These are phyloP conservation scores for Rhizopus sp. DNA, from an alignment of 371 early-diverging fungal species.

Conservation along the genomic window DNA sequence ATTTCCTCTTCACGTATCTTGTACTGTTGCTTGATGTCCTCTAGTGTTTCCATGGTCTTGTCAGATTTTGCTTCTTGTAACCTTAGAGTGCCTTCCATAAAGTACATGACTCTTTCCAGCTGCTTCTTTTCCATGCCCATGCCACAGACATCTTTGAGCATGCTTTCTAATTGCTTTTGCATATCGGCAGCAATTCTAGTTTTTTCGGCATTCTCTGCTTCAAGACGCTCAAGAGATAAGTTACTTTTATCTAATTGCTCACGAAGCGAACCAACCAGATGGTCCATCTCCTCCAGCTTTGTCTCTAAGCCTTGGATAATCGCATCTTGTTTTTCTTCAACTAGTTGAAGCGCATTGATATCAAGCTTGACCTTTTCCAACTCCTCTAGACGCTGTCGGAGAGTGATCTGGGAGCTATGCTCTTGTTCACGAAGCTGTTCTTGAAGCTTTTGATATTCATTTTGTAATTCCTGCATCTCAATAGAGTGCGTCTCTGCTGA, in stretches of 20 bases:
- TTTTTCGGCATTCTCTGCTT: conserved; percentile 30
- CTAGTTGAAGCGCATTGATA: conserved; percentile 20
- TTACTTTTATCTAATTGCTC: conserved; percentile 35
- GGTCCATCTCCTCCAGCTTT: conserved; percentile 43
- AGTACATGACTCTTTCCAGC: conserved; percentile 30
- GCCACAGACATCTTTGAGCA: conserved; percentile 32
- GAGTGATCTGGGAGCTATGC: conserved; percentile 18
- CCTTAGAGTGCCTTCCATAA: conserved; percentile 36
- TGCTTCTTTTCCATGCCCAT: conserved; percentile 39
- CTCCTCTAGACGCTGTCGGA: conserved; percentile 30
- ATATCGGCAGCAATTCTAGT: conserved; percentile 16
- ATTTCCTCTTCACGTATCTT: conserved; percentile 32
- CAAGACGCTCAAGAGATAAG: conserved; percentile 25
- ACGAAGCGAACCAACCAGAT: conserved; percentile 23
- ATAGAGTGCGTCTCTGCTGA: conserved; percentile 8
- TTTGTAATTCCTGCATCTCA: conserved; percentile 17
- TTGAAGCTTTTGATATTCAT: conserved; percentile 17
- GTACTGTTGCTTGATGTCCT: conserved; percentile 36
- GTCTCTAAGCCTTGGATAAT: conserved; percentile 38
- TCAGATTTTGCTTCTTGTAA: conserved; percentile 40
- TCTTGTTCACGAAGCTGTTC: conserved; percentile 32
- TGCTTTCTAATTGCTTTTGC: conserved; percentile 26
- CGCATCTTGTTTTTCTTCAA: conserved; percentile 46
- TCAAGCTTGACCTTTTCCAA: conserved; percentile 35
- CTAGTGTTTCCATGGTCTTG: conserved; percentile 25